Base-by-base conservation (phyloP, 2,329 filamentous ascomycete species). In the Corinectria fuckeliana region DNA sequence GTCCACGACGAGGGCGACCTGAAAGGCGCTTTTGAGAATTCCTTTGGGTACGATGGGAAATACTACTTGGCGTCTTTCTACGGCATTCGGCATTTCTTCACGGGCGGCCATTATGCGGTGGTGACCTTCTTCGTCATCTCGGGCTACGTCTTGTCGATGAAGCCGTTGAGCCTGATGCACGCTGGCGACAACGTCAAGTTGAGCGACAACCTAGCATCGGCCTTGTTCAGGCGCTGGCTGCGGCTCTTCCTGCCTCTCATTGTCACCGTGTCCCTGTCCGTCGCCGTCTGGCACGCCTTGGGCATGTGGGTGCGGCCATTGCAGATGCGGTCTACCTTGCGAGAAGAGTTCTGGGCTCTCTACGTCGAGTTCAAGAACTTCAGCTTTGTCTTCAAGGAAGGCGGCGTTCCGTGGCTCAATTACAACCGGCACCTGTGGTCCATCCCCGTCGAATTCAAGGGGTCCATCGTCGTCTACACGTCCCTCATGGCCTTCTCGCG, bases 361-460 rank as follows among this genome's bases (percentile, higher is more conserved):
- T 83, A 82, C 62, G 59, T 71, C 60, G 85, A 90, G 70, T 78
- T 85, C 70, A 91, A 90, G 71, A 89, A 89, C 72, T 90, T 88
- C 75, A 90, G 83, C 73, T 91, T 88, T 70, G 71, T 89, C 36
- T 91, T 86, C 75, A 82, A 84, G 39, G 79, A 78, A 7, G 85
- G 85, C 6, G 83, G 82, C 1, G 75, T 81, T 9, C 81, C 84
- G 10, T 88, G 85, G 78, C 49, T 76, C 23, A 65, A 45, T 14
- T 73, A 85, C 74, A 86, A 88, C 65, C 79, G 78, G 25, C 87
- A 89, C 63, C 70, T 84, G 3, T 89, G 86, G 85, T 88, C 82
- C 0, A 89, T 90, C 52, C 86, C 87, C 0, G 76, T 86, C 18
- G 87, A 90, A 69, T 83, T 88, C 73, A 77, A 81, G 65, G 88